phyloP scores from a whole-genome alignment of 805 yeast genomes.

The Barnettozyma siamensis region DNA sequence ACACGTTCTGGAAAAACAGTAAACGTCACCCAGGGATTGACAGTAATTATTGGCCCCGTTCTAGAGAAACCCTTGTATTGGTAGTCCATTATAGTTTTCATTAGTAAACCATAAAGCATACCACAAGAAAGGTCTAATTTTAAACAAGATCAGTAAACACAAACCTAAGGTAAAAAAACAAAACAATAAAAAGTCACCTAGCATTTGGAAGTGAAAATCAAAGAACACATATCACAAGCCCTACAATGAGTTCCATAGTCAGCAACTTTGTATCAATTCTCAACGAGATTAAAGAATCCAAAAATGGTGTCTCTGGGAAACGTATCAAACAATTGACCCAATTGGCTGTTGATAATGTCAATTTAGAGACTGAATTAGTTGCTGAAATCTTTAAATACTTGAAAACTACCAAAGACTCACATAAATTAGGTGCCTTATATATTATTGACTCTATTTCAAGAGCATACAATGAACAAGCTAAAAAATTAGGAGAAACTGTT shows the following conservation, averaged over 20 bases:
- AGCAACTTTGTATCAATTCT: conserved; percentile 3
- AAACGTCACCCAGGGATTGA: too few species aligned
- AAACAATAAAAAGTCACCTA: not conserved
- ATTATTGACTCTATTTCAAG: conserved; percentile 90
- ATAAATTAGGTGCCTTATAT: conserved; percentile 87
- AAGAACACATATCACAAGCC: too few species aligned
- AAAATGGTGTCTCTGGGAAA: conserved; percentile 92
- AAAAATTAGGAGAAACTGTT: conserved; percentile 45
- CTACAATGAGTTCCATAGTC: not conserved
- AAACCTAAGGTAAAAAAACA: not conserved
- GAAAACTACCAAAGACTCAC: conserved; percentile 67
- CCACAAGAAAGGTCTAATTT: not conserved
- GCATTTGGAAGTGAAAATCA: too few species aligned
- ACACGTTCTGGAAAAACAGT: not conserved
- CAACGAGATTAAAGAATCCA: conserved; percentile 41
- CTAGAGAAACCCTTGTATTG: not conserved
- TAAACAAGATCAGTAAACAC: too few species aligned
- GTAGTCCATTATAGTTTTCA: not conserved
- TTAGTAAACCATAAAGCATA: not conserved
- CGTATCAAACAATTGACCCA: conserved; percentile 85
- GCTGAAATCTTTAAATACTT: conserved; percentile 58
- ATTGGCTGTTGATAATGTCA: conserved; percentile 64
- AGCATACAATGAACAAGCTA: conserved; percentile 72
- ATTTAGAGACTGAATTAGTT: conserved; percentile 49
- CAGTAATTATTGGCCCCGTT: not conserved